Conservation (phyloP, 371 early-diverging fungal species). For the Saksenaea oblongispora region DNA sequence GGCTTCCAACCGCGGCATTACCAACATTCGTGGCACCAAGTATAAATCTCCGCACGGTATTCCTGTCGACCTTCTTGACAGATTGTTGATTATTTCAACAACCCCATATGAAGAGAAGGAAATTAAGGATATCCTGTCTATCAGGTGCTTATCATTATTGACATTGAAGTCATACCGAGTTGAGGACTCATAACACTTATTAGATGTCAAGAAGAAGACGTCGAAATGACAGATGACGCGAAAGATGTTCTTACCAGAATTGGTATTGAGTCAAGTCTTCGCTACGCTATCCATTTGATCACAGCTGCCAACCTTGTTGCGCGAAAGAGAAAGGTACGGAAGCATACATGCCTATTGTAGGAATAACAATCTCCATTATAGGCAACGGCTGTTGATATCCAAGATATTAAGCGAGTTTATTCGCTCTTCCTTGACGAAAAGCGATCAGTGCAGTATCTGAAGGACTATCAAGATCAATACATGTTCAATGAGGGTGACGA, state of each 20-base stretch:
- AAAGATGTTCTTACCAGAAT: conserved; percentile 88
- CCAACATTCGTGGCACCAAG: conserved; percentile 91
- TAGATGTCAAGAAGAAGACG: conserved; percentile 95
- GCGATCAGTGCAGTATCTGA: conserved; percentile 90
- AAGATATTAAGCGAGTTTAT: conserved; percentile 92
- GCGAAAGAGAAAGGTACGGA: conserved; percentile 78
- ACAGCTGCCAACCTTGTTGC: conserved; percentile 91
- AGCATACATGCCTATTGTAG: not conserved
- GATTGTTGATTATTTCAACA: conserved; percentile 92
- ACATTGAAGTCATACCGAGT: not conserved
- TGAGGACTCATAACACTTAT: not conserved
- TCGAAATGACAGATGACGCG: conserved; percentile 94
- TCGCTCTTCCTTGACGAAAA: conserved; percentile 95
- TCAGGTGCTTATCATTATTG: conserved; percentile 48
- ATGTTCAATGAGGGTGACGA: conserved; percentile 79
- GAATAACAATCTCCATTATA: conserved; percentile 12
- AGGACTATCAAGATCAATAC: conserved; percentile 91
- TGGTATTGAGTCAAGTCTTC: conserved; percentile 90
- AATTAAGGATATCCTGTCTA: conserved; percentile 86
- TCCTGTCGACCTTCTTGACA: conserved; percentile 96
- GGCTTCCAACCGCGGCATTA: conserved; percentile 97
- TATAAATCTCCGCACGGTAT: conserved; percentile 96
- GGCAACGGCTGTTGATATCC: conserved; percentile 85
- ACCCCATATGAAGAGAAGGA: conserved; percentile 86
- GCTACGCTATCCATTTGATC: conserved; percentile 97